phyloP scores from a whole-genome alignment of 495 filamentous ascomycete genomes.

The Penicillium paxilli region DNA sequence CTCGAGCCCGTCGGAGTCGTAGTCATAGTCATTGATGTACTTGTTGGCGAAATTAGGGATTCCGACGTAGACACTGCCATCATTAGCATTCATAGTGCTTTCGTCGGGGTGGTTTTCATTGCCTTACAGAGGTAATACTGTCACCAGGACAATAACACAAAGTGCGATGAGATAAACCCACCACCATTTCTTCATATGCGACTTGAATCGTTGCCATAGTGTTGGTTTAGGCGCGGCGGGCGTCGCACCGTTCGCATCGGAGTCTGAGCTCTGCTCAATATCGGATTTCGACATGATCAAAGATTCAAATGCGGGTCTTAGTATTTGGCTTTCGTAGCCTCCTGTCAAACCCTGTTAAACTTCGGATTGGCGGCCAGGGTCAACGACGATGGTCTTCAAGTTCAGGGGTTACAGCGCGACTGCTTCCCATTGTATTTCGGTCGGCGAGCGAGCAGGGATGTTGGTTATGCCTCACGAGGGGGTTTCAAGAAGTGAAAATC shows the following conservation, averaged over 20 bases:
- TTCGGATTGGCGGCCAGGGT: not conserved
- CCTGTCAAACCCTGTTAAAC: not conserved
- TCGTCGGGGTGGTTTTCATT: too few species aligned
- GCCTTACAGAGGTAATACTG: constrained; percentile 27
- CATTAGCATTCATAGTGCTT: not conserved
- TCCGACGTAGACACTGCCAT: constrained; percentile 27
- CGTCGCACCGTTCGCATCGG: constrained; percentile 6
- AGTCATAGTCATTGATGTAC: constrained; percentile 30
- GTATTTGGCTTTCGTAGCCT: not conserved
- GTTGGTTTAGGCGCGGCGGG: constrained; percentile 16
- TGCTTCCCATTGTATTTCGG: constrained; percentile 1
- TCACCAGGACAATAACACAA: constrained; percentile 19
- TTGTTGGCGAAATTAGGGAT: constrained; percentile 29
- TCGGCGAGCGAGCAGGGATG: not conserved
- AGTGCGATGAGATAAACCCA: constrained; percentile 29
- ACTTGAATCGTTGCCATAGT: constrained; percentile 23
- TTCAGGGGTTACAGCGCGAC: not conserved
- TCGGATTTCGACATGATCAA: constrained; percentile 27
- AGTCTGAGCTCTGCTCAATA: constrained; percentile 17
- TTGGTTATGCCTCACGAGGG: not conserved
- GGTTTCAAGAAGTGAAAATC: not conserved
- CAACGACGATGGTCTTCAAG: not conserved
- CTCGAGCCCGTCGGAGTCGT: constrained; percentile 19
- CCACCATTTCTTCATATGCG: constrained; percentile 35
- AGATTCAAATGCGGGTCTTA: not conserved